Conservation (phyloP, 805 yeast genomes). For the Suhomyces sp. region DNA sequence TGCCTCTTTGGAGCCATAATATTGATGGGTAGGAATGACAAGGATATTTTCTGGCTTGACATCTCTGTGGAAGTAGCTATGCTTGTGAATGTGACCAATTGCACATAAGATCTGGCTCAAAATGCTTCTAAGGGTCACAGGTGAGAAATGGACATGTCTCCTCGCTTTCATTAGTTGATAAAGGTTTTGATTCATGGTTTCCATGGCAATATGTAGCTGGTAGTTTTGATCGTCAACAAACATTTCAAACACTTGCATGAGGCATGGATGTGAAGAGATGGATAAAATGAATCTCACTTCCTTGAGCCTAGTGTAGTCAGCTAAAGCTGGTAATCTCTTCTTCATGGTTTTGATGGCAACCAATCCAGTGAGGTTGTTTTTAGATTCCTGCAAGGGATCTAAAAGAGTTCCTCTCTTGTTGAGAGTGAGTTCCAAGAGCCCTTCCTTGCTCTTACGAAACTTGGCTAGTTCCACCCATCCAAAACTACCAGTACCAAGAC, state of each 20-base stretch:
- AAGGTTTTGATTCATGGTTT: conserved; percentile 78
- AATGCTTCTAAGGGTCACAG: conserved; percentile 61
- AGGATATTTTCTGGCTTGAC: conserved; percentile 91
- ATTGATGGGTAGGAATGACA: conserved; percentile 56
- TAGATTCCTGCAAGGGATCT: conserved; percentile 36
- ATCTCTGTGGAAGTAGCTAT: conserved; percentile 80
- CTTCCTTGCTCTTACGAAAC: conserved; percentile 26
- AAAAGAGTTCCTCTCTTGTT: conserved; percentile 48
- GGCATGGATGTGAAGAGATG: conserved; percentile 66
- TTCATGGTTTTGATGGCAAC: conserved; percentile 83
- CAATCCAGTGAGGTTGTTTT: conserved; percentile 30
- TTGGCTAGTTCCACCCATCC: conserved; percentile 70
- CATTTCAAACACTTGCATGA: conserved; percentile 76
- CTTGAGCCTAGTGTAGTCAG: conserved; percentile 46
- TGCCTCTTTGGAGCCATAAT: conserved; percentile 43
- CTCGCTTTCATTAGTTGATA: conserved; percentile 73
- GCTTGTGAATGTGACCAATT: conserved; percentile 73
- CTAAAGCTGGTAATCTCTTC: conserved; percentile 39
- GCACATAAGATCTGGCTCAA: conserved; percentile 73
- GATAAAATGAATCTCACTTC: conserved; percentile 67
- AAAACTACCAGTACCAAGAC: conserved; percentile 73
- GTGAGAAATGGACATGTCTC: conserved; percentile 51
- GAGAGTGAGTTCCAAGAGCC: conserved; percentile 16
- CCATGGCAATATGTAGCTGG: conserved; percentile 82
- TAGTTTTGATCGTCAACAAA: conserved; percentile 64